Evolutionary conservation across 2,329 filamentous ascomycete genomes (phyloP), one percentile per base, ranked within the genome.

Genomic region (Nigrospora oryzae): DNA sequence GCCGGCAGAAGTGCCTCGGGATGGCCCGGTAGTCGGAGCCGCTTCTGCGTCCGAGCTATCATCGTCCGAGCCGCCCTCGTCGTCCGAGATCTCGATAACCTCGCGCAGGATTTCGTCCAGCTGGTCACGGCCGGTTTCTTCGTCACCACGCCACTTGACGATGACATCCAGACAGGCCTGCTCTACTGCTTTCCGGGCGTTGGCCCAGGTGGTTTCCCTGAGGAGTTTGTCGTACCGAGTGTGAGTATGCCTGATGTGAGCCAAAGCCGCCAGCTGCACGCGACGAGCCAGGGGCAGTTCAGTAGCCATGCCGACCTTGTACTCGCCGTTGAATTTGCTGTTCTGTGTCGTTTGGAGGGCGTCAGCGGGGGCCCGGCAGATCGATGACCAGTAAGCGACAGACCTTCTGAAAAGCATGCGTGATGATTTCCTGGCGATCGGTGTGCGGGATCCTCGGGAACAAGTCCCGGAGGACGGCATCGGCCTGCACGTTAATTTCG

Each of bases 111-210:
- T 82, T 56, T 84, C 79, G 47, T 84, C 80, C 14, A 84, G 69
- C 58, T 83, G 77, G 53, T 84, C 80, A 40, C 80, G 75, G 23
- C 81, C 81, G 15, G 75, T 83, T 58, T 84, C 81, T 59, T 84
- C 81, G 53, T 84, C 81, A 45, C 81, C 81, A 65, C 81, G 79
- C 81, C 81, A 84, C 74, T 83, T 83, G 68, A 83, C 75, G 60
- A 84, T 74, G 43, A 79, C 68, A 52, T 83, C 80, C 38, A 84
- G 66, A 50, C 81, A 84, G 13, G 79, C 64, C 31, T 70, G 62
- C 53, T 83, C 77, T 38, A 83, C 79, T 36, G 72, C 71, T 62
- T 74, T 81, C 49, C 81, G 70, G 43, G 80, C 79, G 55, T 77
- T 78, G 42, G 68, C 64, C 69, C 77, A 83, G 15, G 63, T 67